Conservation (phyloP, 495 filamentous ascomycete species). For the Viridothelium virens region DNA sequence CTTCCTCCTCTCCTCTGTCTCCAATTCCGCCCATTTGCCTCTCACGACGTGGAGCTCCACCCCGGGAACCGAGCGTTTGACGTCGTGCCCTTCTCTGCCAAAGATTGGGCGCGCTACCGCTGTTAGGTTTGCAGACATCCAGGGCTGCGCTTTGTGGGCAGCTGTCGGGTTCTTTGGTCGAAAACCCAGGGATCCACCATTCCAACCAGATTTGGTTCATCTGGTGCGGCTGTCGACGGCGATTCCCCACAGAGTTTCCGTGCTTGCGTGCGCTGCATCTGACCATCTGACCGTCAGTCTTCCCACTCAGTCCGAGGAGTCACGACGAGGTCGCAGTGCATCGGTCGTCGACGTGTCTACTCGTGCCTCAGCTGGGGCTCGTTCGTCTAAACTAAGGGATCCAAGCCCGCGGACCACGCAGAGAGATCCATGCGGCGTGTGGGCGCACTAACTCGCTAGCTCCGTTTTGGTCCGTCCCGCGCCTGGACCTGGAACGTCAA, state of each 20-base stretch:
- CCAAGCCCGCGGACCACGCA: slow-evolving; percentile 2
- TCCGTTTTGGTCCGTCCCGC: slow-evolving; percentile 8
- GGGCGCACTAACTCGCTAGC: background rate
- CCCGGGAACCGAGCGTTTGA: background rate
- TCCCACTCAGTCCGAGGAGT: no score
- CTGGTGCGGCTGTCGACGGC: background rate
- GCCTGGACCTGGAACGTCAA: slow-evolving; percentile 4
- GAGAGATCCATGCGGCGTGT: background rate
- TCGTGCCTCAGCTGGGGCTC: background rate
- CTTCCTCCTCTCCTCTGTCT: background rate
- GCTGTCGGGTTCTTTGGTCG: background rate
- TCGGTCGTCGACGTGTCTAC: slow-evolving; percentile 2
- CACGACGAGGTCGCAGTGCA: background rate
- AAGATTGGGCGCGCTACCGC: no score
- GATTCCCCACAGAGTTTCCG: background rate
- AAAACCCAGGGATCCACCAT: background rate
- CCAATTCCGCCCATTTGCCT: slow-evolving; percentile 7
- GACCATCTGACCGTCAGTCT: no score
- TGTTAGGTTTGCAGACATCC: background rate
- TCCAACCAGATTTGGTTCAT: background rate
- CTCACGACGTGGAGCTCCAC: background rate
- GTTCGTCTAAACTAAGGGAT: background rate
- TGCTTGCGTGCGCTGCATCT: background rate
- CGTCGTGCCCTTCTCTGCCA: no score
- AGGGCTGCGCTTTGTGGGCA: background rate